Percentiles rank a stretch among this genome's conserved stretches.
These are phyloP conservation scores for Plasmopara viticola DNA, from an alignment of 352 stramenopile genomes.

Conservation along the genomic window DNA sequence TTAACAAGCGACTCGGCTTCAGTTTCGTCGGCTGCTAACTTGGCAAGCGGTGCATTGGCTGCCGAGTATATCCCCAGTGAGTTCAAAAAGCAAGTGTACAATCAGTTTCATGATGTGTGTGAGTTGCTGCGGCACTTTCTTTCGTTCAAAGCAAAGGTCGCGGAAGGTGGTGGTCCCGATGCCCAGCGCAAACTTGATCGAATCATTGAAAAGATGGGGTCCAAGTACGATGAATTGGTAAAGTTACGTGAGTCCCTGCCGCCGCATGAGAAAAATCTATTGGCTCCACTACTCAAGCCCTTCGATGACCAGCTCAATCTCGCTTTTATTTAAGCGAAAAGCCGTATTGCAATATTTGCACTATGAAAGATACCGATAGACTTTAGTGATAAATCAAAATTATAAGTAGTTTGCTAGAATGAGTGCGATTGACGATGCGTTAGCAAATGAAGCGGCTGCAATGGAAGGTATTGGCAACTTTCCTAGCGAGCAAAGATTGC, in stretches of 20 bases:
- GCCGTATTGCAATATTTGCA: conserved; percentile 20
- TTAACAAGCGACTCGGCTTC: conserved; percentile 46
- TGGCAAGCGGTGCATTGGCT: conserved; percentile 46
- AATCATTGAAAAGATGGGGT: conserved; percentile 83
- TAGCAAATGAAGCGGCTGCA: conserved; percentile 7
- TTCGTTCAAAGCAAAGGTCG: conserved; percentile 69
- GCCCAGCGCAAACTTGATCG: conserved; percentile 72
- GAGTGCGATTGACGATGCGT: neutral
- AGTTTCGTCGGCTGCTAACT: conserved; percentile 40
- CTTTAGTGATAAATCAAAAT: neutral
- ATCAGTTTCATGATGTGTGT: conserved; percentile 80
- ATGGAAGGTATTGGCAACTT: conserved; percentile 11
- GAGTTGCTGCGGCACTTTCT: conserved; percentile 81
- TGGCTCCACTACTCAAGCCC: conserved; percentile 76
- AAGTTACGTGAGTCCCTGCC: conserved; percentile 76
- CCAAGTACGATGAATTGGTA: conserved; percentile 83
- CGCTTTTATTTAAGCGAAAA: conserved; percentile 68
- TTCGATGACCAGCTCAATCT: conserved; percentile 86
- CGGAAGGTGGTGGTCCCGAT: conserved; percentile 43
- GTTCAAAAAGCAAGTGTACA: conserved; percentile 85
- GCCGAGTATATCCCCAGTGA: conserved; percentile 77
- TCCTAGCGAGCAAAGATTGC: neutral
- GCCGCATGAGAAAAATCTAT: conserved; percentile 75
- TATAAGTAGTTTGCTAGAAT: neutral
- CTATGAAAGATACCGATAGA: conserved; percentile 24